phyloP scores from a whole-genome alignment of 306 rosid species.

The Sicyos baderoa region DNA sequence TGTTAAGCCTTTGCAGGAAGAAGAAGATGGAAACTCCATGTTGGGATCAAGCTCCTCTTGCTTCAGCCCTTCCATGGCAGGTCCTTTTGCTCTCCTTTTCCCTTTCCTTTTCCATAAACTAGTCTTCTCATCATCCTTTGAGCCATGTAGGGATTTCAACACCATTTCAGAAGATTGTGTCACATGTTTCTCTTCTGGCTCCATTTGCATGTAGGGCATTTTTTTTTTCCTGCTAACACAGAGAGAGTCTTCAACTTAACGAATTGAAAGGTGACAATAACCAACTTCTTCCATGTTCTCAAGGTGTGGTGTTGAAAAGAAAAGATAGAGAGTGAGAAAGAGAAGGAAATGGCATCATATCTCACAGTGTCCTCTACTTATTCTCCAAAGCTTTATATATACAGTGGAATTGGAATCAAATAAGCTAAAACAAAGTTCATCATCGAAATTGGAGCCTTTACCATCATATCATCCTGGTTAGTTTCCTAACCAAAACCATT shows the following conservation, averaged over 20 bases:
- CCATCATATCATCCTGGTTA: slow-evolving; percentile 1
- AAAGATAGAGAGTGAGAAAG: too few relatives aligned
- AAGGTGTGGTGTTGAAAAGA: not conserved
- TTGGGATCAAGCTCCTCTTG: slow-evolving; percentile 13
- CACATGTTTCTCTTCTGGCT: slow-evolving; percentile 14
- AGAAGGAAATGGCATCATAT: slow-evolving; percentile 9
- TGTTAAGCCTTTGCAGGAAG: slow-evolving; percentile 5
- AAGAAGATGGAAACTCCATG: slow-evolving; percentile 11
- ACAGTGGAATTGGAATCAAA: slow-evolving; percentile 11
- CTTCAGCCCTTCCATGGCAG: slow-evolving; percentile 3
- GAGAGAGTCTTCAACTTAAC: not conserved
- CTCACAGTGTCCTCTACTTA: slow-evolving; percentile 9
- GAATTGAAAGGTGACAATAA: not conserved
- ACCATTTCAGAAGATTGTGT: slow-evolving; percentile 8
- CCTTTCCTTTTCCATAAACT: slow-evolving; percentile 11
- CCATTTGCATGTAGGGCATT: slow-evolving; percentile 18
- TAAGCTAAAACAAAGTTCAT: slow-evolving; percentile 6
- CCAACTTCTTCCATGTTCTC: slow-evolving; percentile 10
- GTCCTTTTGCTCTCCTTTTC: slow-evolving; percentile 12
- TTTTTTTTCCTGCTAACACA: not conserved
- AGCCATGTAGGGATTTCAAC: slow-evolving; percentile 8
- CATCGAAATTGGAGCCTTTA: slow-evolving; percentile 13
- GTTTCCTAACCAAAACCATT: not conserved
- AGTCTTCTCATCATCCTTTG: slow-evolving; percentile 6
- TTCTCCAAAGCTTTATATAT: slow-evolving; percentile 13